Evolutionary conservation across 2,329 filamentous ascomycete species (phyloP), one percentile per base, ranked within the genome.

Genomic region (Arthroderma uncinatum): DNA sequence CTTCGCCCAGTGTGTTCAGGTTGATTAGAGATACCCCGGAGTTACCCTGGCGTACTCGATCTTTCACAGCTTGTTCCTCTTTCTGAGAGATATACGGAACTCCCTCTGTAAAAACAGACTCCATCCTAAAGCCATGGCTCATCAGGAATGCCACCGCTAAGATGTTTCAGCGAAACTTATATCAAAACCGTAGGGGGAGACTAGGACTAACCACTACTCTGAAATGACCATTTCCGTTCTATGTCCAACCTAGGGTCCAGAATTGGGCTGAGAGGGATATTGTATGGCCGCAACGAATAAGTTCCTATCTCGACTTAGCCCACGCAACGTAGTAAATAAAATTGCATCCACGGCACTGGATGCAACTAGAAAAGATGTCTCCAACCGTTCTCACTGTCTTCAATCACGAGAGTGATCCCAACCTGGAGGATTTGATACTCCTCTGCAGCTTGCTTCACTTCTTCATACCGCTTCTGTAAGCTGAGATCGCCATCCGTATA

Each of bases 391-490:
- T 76, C 68, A 5, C 65, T 62, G 66, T 83, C 77, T 65, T 85
- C 80, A 55, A 74, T 73, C n/a, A 81, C 81, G 63, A 82, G 79
- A 0, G 84, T 86, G 58, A 87, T 69, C n/a, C 84, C 84, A 56
- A 86, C 70, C 65, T 87, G 84, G 1, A 86, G 71, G 54, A 86
- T 79, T 59, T 83, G 79, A 63, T 82, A 86, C 39, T 76, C 78
- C 60, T 84, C 78, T 2, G 83, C 83, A 2, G 81, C 82, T 28
- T 71, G 70, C 65, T 81, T 84, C 57, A 76, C 75, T 60, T 86
- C 82, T 9, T 73, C 69, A 64, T 86, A 87, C 57, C 80, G 77
- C 44, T 83, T 72, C 62, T 86, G 79, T 1, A 86, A 70, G 2
- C 76, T 77, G 33, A 76, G 76, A 58, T 75, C 76, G 36, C 73